Evolutionary conservation across 345 rosid species (phyloP).

Genomic region (Noccaea caerulescens): DNA sequence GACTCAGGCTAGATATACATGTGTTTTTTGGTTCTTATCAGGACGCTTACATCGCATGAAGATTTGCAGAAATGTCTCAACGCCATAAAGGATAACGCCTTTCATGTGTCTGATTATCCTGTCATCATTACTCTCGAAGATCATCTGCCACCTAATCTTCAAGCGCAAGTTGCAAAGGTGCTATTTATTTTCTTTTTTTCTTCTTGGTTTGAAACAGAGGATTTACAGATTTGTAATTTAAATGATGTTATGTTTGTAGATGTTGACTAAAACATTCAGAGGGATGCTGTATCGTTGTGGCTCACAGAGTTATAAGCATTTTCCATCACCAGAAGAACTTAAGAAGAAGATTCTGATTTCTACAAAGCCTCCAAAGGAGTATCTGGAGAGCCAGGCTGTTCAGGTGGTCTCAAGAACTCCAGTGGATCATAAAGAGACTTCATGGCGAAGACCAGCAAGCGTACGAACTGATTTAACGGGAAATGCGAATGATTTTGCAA

Average conservation of each 20-base stretch:
- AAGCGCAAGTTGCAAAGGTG: slow-evolving; percentile 66
- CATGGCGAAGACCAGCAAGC: slow-evolving; percentile 28
- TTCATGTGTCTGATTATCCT: slow-evolving; percentile 67
- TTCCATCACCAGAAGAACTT: slow-evolving; percentile 74
- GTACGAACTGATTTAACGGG: slow-evolving; percentile 7
- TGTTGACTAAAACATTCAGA: slow-evolving; percentile 58
- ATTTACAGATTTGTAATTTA: neutral
- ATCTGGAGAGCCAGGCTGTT: slow-evolving; percentile 41
- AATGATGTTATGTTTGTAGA: slow-evolving; percentile 43
- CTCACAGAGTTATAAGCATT: slow-evolving; percentile 45
- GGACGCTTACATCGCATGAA: slow-evolving; percentile 73
- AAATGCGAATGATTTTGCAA: neutral
- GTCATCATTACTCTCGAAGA: slow-evolving; percentile 88
- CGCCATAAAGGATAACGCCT: slow-evolving; percentile 69
- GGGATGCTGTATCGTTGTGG: slow-evolving; percentile 52
- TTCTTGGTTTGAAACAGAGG: neutral
- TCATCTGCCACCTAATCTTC: slow-evolving; percentile 68
- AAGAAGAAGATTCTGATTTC: slow-evolving; percentile 67
- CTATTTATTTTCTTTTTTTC: neutral
- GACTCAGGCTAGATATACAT: neutral
- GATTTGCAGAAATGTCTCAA: slow-evolving; percentile 60
- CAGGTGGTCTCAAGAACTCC: slow-evolving; percentile 31
- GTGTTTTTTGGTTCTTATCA: slow-evolving; percentile 36
- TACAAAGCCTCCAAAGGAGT: slow-evolving; percentile 87
- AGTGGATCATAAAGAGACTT: slow-evolving; percentile 10